Evolutionary conservation across 805 yeast genomes (phyloP).

Genomic region (Pichia scutulata): DNA sequence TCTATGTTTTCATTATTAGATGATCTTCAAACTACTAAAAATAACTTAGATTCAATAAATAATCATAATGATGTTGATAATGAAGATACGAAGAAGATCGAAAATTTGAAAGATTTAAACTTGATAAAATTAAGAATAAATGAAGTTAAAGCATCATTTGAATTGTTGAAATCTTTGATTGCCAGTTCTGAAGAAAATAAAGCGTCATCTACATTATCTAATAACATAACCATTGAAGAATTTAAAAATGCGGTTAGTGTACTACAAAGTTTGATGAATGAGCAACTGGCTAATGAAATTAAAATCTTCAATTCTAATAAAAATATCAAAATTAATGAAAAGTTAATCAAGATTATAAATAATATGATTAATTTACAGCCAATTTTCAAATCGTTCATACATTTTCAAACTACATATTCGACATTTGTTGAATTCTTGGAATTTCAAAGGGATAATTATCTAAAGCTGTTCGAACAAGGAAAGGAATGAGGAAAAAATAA

Average conservation of each 20-base stretch:
- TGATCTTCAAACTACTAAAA: constrained; percentile 33
- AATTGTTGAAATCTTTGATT: constrained; percentile 34
- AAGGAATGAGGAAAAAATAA: neutral
- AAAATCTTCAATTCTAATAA: constrained; percentile 13
- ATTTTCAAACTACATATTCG: constrained; percentile 43
- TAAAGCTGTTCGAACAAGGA: constrained; percentile 9
- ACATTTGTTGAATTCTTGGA: constrained; percentile 39
- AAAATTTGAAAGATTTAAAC: constrained; percentile 35
- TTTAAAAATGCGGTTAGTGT: constrained; percentile 34
- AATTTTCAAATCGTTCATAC: constrained; percentile 43
- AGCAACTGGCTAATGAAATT: constrained; percentile 31
- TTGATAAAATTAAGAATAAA: constrained; percentile 37
- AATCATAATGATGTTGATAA: neutral
- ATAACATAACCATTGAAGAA: constrained; percentile 19
- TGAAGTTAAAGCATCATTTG: constrained; percentile 32
- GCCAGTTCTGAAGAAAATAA: constrained; percentile 13
- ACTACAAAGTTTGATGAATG: constrained; percentile 38
- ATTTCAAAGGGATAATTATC: constrained; percentile 26
- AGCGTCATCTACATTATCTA: neutral
- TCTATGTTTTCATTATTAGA: constrained; percentile 49
- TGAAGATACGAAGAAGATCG: neutral
- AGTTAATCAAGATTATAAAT: constrained; percentile 36
- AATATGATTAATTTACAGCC: constrained; percentile 42
- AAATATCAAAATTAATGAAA: constrained; percentile 14
- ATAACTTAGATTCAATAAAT: constrained; percentile 16